Conservation (phyloP, 257 asterid species). For the Forsythia viridissima region DNA sequence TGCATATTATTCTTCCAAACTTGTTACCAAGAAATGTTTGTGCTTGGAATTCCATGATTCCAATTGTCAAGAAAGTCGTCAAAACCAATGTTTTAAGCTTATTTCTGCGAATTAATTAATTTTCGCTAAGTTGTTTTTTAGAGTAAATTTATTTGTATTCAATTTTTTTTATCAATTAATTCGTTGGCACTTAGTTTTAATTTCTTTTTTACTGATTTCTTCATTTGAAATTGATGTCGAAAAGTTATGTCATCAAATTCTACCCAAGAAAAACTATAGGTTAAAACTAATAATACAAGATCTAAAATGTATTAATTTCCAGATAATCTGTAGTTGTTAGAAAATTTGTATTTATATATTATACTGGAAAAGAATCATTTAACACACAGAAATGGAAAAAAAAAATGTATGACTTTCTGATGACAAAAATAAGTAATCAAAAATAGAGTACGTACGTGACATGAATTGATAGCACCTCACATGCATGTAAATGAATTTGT, state of each 20-base stretch:
- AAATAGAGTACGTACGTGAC: background rate
- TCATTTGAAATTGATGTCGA: no score
- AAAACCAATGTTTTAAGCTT: slow-evolving; percentile 47
- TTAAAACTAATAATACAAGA: background rate
- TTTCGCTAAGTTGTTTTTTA: no score
- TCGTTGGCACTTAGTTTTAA: no score
- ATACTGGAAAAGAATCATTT: no score
- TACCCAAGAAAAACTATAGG: no score
- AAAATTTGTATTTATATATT: no score
- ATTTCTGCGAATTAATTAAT: slow-evolving; percentile 26
- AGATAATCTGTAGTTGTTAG: no score
- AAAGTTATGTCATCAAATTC: no score
- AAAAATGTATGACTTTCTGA: background rate
- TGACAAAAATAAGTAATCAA: background rate
- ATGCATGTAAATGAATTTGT: background rate
- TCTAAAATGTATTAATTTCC: background rate
- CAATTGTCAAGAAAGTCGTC: slow-evolving; percentile 20
- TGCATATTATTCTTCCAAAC: slow-evolving; percentile 4
- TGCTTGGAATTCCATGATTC: slow-evolving; percentile 15
- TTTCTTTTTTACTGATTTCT: no score
- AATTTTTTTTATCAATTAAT: no score
- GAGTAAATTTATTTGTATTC: no score
- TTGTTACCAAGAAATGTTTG: slow-evolving; percentile 39
- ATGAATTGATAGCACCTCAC: background rate
- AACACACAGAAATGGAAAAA: background rate